Conservation (phyloP, 2,329 filamentous ascomycete species). For the Daldinia eschscholtzii region DNA sequence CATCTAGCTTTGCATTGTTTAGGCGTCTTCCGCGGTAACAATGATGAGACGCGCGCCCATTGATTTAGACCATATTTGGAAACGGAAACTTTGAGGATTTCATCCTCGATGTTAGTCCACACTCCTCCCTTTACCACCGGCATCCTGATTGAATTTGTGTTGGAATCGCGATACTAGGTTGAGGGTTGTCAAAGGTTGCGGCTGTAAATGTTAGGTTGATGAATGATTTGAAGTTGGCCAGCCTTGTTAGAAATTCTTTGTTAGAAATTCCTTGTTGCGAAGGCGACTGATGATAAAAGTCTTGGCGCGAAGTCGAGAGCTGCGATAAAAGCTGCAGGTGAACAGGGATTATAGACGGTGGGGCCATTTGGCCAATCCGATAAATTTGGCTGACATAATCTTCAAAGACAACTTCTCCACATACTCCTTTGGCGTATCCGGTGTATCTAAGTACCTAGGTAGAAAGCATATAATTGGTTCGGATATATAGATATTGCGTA, state of each 20-base stretch:
- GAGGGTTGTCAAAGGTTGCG: constrained; percentile 4
- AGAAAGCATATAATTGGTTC: too few relatives aligned
- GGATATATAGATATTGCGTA: too few relatives aligned
- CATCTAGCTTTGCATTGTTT: constrained; percentile 99
- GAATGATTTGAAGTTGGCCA: constrained; percentile 10
- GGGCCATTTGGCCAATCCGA: too few relatives aligned
- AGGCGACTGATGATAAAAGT: constrained; percentile 32
- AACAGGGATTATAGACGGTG: too few relatives aligned
- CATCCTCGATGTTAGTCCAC: constrained; percentile 86
- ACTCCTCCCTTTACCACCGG: constrained; percentile 81
- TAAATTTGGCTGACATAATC: too few relatives aligned
- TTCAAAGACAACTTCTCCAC: too few relatives aligned
- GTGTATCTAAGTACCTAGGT: too few relatives aligned
- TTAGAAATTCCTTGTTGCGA: constrained; percentile 28
- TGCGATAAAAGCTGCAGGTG: constrained; percentile 19
- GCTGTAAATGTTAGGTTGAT: constrained; percentile 2
- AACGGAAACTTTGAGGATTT: constrained; percentile 95
- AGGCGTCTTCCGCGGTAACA: constrained; percentile 95
- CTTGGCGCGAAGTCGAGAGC: constrained; percentile 26
- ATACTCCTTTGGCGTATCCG: too few relatives aligned
- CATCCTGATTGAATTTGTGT: constrained; percentile 61
- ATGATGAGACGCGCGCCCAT: constrained; percentile 97
- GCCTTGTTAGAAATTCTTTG: constrained; percentile 18
- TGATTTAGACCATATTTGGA: constrained; percentile 97
- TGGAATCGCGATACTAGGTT: constrained; percentile 6